These are phyloP conservation scores for Eucalyptus pauciflora DNA, from an alignment of 345 rosid species.

Conservation along the genomic window DNA sequence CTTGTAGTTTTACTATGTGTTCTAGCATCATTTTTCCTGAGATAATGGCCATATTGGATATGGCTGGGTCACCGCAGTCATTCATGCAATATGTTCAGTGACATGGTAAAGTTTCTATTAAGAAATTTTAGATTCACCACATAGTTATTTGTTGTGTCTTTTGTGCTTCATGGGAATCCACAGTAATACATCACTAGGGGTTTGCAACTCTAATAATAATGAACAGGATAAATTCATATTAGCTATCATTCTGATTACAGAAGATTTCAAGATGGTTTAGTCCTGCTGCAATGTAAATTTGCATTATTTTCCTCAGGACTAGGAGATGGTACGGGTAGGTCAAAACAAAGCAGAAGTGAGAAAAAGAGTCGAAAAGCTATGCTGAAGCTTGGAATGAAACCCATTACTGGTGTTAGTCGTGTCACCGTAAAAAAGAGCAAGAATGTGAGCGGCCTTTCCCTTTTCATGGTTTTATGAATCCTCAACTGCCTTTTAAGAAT, in stretches of 20 bases:
- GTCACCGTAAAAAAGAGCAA: slow-evolving; percentile 80
- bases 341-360: slow-evolving; percentile 85
- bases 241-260: neutral
- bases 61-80: neutral
- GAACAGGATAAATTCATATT: neutral
- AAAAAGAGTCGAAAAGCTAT: slow-evolving; percentile 88
- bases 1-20: neutral
- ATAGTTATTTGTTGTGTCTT: neutral
- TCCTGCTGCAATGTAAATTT: neutral
- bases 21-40: neutral
- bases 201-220: neutral
- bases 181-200: neutral
- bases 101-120: neutral
- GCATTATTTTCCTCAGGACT: slow-evolving; percentile 6
- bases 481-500: neutral
- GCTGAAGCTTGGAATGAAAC: slow-evolving; percentile 88
- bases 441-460: slow-evolving; percentile 33
- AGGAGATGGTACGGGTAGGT: slow-evolving; percentile 51
- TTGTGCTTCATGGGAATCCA: neutral
- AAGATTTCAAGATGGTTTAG: neutral
- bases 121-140: neutral
- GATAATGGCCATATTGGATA: neutral
- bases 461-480: neutral
- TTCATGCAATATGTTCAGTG: neutral
- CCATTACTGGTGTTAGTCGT: slow-evolving; percentile 68